Conservation (phyloP, 1,139 yeast species). For the Suhomyces chickasaworum region DNA sequence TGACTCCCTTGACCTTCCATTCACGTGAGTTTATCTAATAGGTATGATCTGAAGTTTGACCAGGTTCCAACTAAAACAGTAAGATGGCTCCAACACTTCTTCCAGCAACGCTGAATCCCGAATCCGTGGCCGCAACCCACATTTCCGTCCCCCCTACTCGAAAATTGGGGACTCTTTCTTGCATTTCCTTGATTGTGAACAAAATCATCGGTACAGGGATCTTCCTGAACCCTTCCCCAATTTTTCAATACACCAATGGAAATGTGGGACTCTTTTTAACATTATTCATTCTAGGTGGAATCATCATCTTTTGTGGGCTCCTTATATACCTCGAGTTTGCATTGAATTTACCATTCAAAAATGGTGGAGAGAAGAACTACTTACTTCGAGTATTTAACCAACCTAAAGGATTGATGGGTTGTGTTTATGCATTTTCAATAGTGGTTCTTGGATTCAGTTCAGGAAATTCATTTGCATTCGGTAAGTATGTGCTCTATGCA, state of each 20-base stretch:
- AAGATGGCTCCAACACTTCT: constrained; percentile 4
- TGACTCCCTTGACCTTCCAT: not conserved
- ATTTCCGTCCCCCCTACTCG: constrained; percentile 1
- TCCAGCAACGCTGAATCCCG: constrained; percentile 9
- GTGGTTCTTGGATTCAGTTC: constrained; percentile 52
- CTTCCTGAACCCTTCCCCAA: constrained; percentile 51
- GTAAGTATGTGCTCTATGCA: constrained; percentile 49
- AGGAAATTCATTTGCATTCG: constrained; percentile 55
- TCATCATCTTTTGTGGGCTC: constrained; percentile 49
- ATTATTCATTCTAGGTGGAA: constrained; percentile 48
- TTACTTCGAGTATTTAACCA: constrained; percentile 42
- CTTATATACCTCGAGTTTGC: constrained; percentile 51
- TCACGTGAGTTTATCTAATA: constrained; percentile 7
- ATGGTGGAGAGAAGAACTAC: constrained; percentile 56
- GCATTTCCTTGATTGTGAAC: constrained; percentile 45
- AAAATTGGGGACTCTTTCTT: constrained; percentile 29
- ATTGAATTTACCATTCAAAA: constrained; percentile 45
- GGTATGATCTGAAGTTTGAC: not conserved
- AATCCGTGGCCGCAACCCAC: constrained; percentile 1
- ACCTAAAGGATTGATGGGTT: constrained; percentile 43
- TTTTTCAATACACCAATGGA: constrained; percentile 47
- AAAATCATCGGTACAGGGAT: constrained; percentile 58
- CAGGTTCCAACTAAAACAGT: not conserved
- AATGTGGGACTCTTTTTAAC: constrained; percentile 42
- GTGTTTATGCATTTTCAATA: constrained; percentile 50